These are phyloP conservation scores for Trametes cinnabarina DNA, from an alignment of 768 basidiomycete genomes.

Conservation along the genomic window DNA sequence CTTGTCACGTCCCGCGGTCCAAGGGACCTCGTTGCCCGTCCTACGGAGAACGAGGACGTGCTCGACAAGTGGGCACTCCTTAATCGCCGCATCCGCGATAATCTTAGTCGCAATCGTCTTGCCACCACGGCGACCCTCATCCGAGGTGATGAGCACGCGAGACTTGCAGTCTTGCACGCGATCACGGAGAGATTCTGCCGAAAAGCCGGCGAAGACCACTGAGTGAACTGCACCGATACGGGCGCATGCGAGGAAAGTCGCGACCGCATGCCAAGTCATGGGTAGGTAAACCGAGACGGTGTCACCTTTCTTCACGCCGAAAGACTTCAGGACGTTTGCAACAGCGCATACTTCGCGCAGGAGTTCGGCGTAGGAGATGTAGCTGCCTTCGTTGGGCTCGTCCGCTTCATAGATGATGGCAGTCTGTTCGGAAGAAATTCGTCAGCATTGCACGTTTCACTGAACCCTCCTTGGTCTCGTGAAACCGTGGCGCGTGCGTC, in stretches of 20 bases:
- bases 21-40: constrained; percentile 80
- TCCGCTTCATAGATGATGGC: constrained; percentile 99
- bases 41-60: constrained; percentile 87
- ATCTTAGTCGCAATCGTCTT: constrained; percentile 93
- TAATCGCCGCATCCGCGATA: constrained; percentile 90
- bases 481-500: not conserved
- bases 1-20: constrained; percentile 80
- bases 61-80: constrained; percentile 80
- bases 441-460: not conserved
- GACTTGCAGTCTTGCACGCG: constrained; percentile 86
- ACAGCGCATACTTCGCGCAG: constrained; percentile 85
- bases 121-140: constrained; percentile 92
- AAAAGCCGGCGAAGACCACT: constrained; percentile 97
- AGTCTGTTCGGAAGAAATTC: constrained; percentile 43
- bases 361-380: constrained; percentile 81
- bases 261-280: constrained; percentile 94
- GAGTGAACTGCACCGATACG: constrained; percentile 96
- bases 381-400: constrained; percentile 77
- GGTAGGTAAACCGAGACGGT: constrained; percentile 91
- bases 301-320: constrained; percentile 94
- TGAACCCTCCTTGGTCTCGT: not conserved
- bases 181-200: constrained; percentile 90
- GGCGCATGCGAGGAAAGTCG: constrained; percentile 96
- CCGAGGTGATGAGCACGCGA: constrained; percentile 90
- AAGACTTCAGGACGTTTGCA: constrained; percentile 87